Conservation (phyloP, 805 yeast genomes). For the Saturnispora kantuleensis region DNA sequence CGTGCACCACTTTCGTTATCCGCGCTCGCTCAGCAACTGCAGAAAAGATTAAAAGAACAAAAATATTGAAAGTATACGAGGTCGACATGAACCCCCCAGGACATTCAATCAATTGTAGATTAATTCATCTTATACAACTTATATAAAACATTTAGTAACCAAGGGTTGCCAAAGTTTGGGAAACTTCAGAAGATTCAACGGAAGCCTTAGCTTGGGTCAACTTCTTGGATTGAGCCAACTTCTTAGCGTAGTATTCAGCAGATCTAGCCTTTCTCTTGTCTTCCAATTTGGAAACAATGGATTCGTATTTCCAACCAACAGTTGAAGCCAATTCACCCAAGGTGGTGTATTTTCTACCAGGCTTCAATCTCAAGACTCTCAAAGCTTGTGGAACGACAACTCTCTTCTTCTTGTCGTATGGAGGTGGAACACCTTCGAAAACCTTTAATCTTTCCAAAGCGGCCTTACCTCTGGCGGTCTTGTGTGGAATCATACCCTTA, state of each 20-base stretch:
- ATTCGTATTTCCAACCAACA: conserved; percentile 99
- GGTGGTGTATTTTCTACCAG: conserved; percentile 99
- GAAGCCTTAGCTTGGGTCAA: conserved; percentile 76
- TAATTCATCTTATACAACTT: conserved; percentile 2
- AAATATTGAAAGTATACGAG: no score
- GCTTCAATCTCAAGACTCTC: conserved; percentile 97
- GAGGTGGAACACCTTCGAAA: conserved; percentile 99
- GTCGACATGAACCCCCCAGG: background rate
- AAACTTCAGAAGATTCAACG: conserved; percentile 82
- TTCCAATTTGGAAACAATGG: conserved; percentile 93
- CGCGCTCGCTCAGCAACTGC: no score
- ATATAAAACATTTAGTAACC: conserved; percentile 68
- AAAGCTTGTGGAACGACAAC: conserved; percentile 99
- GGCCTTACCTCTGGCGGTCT: conserved; percentile 99
- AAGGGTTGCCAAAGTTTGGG: conserved; percentile 88
- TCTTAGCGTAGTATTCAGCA: conserved; percentile 98
- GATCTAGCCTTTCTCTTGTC: conserved; percentile 99
- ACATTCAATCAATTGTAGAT: background rate
- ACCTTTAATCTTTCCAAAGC: conserved; percentile 99
- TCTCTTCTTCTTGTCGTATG: conserved; percentile 99
- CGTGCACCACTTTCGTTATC: no score
- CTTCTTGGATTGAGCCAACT: conserved; percentile 94
- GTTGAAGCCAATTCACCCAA: conserved; percentile 92
- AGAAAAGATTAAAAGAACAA: no score
- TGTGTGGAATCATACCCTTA: conserved; percentile 99